Evolutionary conservation across 2,329 filamentous ascomycete genomes (phyloP), one percentile per base, ranked within the genome.

Genomic region (Phaeophleospora eucalypticola): DNA sequence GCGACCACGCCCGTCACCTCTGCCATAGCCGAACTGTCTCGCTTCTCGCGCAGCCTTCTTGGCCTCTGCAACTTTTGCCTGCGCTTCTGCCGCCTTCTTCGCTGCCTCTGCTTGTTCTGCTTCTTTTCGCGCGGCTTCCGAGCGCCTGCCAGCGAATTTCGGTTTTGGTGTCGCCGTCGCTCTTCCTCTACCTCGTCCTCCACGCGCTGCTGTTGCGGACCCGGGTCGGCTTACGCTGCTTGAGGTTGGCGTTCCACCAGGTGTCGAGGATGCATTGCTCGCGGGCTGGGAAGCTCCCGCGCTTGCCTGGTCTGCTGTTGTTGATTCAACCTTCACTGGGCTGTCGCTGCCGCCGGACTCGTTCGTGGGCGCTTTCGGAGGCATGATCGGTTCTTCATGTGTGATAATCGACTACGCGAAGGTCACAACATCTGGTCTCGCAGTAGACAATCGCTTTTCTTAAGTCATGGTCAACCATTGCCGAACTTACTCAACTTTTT

Each of bases 121-220:
- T 40, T 71, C 69, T 21, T 69, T 70, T 46, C 71, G 64, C 37
- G 69, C 68, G 35, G 69, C 66, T 50, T 72, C 71, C 49, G 69
- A 74, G 44, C 72, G 59, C 43, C 72, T 64, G 10, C 69, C 70
- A 14, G 64, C 68, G 46, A 71, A 72, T 32, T 67, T 69, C 3
- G 72, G 72, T 41, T 66, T 63, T 29, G 54, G 37, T 41, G 58
- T 53, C 10, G 56, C 48, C 27, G 52, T 36, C 10, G 51, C 43
- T 41, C 43, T 48, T 2, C 48, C 53, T 36, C 52, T 29, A 12
- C 24, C 24, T 29, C 24, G 6, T 7, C 24, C 24, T 29, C 24
- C 24, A 12, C 24, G 24, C 12, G 24, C 24, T 7, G 24, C 24
- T 7, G 24, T 7, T 12, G 24, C 24, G 12, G 24, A 29, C 7